Evolutionary conservation across 169 alveolate species (phyloP).

Genomic region (Neospora caninum): DNA sequence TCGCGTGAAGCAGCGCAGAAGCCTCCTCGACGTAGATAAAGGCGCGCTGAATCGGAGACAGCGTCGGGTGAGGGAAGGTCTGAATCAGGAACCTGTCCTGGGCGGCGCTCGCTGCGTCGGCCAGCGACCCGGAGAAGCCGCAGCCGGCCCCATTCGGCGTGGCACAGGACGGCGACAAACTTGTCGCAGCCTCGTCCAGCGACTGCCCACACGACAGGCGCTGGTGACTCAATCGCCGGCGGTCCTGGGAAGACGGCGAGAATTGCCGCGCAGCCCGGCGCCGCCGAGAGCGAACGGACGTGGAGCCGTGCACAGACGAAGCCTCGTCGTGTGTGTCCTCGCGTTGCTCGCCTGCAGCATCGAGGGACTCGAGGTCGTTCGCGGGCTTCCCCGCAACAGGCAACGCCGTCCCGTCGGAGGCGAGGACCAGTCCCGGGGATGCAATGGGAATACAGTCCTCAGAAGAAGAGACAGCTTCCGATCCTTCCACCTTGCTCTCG

Average conservation of each 20-base stretch:
- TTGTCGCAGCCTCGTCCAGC: neutral
- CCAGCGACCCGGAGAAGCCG: neutral
- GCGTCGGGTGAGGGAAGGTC: conserved; percentile 44
- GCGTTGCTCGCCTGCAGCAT: neutral
- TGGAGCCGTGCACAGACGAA: neutral
- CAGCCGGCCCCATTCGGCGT: neutral
- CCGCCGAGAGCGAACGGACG: neutral
- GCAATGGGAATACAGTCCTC: no score
- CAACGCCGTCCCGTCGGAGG: no score
- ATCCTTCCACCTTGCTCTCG: no score
- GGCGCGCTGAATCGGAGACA: conserved; percentile 66
- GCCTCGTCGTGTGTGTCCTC: neutral
- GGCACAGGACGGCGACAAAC: neutral
- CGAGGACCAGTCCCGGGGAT: no score
- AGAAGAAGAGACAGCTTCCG: no score
- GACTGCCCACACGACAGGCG: neutral
- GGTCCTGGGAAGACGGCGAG: neutral
- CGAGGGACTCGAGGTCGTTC: no score
- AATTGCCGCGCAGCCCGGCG: neutral
- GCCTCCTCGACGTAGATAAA: conserved; percentile 65
- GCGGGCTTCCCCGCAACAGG: no score
- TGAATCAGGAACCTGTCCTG: conserved; percentile 55
- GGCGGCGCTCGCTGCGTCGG: neutral
- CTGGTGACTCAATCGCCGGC: neutral
- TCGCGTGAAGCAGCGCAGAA: conserved; percentile 60